Conservation (phyloP, 2,329 filamentous ascomycete species). For the Verruconis gallopava region DNA sequence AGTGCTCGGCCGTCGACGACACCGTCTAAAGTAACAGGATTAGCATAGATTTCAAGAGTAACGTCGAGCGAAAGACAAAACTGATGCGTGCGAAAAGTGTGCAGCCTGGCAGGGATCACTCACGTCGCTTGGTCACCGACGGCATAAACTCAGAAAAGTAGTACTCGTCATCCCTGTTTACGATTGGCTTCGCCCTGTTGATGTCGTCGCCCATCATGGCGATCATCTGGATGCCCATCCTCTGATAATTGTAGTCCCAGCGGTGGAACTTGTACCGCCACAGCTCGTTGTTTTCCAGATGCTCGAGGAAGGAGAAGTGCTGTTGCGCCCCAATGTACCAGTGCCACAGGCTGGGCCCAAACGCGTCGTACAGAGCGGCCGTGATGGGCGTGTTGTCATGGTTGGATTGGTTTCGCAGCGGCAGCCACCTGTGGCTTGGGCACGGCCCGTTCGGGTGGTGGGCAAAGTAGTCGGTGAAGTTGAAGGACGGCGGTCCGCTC, state of each 20-base stretch:
- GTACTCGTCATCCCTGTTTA: conserved; percentile 35
- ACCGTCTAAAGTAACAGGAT: conserved; percentile 17
- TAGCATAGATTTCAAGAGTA: background rate
- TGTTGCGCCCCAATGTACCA: conserved; percentile 39
- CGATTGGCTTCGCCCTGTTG: conserved; percentile 31
- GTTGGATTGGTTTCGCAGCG: conserved; percentile 24
- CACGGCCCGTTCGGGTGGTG: conserved; percentile 17
- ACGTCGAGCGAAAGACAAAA: background rate
- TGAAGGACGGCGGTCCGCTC: conserved; percentile 17
- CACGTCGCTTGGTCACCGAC: conserved; percentile 25
- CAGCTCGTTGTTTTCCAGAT: conserved; percentile 15
- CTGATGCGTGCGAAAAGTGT: background rate
- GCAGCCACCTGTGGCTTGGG: conserved; percentile 39
- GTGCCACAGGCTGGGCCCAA: conserved; percentile 31
- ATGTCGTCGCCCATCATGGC: conserved; percentile 42
- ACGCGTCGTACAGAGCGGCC: conserved; percentile 33
- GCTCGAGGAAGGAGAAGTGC: conserved; percentile 27
- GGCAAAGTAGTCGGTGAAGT: conserved; percentile 13
- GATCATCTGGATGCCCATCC: conserved; percentile 42
- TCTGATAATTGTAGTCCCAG: conserved; percentile 37
- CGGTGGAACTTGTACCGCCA: conserved; percentile 15
- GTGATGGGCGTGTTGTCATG: conserved; percentile 35
- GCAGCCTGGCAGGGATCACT: conserved; percentile 5
- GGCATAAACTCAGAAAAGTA: conserved; percentile 28
- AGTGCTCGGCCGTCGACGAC: conserved; percentile 42